Percentiles rank a stretch among this genome's conserved stretches.
Conservation (phyloP, 352 stramenopile genomes). For the Phytophthora niederhauseri region DNA sequence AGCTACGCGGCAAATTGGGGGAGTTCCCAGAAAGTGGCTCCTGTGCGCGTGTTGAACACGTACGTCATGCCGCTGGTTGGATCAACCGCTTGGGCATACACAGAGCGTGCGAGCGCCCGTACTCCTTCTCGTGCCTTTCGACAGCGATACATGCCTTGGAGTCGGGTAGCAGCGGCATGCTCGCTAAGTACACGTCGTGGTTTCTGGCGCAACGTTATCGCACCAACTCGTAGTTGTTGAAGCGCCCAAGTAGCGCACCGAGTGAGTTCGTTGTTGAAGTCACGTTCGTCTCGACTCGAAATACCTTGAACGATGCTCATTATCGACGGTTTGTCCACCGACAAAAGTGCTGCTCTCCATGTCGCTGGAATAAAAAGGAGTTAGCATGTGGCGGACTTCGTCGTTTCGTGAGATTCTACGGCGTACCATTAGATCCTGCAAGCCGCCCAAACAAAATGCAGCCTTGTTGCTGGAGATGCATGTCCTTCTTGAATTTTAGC, state of each 20-base stretch:
- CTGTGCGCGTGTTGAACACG: slow-evolving; percentile 64
- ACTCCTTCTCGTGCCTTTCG: slow-evolving; percentile 52
- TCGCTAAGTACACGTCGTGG: slow-evolving; percentile 22
- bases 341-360: slow-evolving; percentile 39
- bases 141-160: slow-evolving; percentile 65
- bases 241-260: slow-evolving; percentile 39
- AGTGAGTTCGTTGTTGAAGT: slow-evolving; percentile 33
- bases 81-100: slow-evolving; percentile 58
- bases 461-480: slow-evolving; percentile 37
- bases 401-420: background rate
- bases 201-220: slow-evolving; percentile 16
- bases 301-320: slow-evolving; percentile 28
- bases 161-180: slow-evolving; percentile 43
- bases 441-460: slow-evolving; percentile 58
- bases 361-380: slow-evolving; percentile 23
- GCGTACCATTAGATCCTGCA: slow-evolving; percentile 32
- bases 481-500: slow-evolving; percentile 57
- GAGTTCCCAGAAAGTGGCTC: slow-evolving; percentile 55
- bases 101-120: slow-evolving; percentile 37
- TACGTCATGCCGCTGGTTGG: slow-evolving; percentile 51
- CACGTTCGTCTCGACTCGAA: slow-evolving; percentile 9
- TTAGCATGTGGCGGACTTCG: background rate
- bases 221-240: slow-evolving; percentile 30
- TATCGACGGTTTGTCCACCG: slow-evolving; percentile 29
- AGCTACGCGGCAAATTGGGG: slow-evolving; percentile 45